Percentiles rank a stretch among this genome's conserved stretches.
Evolutionary conservation across 2,329 filamentous ascomycete genomes (phyloP).

Genomic region (Aspergillus transmontanensis): DNA sequence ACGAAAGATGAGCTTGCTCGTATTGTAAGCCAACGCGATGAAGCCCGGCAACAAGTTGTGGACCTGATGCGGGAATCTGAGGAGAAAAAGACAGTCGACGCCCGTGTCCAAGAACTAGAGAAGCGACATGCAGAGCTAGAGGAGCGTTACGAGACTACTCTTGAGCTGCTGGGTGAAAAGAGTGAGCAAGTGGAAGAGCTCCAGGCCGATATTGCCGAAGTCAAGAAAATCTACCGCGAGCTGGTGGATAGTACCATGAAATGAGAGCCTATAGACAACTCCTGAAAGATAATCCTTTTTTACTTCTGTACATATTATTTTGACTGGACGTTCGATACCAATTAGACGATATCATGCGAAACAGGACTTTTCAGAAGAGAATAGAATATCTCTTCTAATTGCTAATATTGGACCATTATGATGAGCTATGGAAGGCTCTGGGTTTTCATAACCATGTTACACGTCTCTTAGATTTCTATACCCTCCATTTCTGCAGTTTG

Average conservation of each 20-base stretch:
- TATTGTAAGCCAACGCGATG: slow-evolving; percentile 82
- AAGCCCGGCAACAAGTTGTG: slow-evolving; percentile 90
- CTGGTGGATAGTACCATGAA: slow-evolving; percentile 82
- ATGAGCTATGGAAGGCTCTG: neutral
- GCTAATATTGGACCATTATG: neutral
- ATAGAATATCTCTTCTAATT: slow-evolving; percentile 5
- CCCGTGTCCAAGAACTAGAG: slow-evolving; percentile 67
- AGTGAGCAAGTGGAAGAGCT: slow-evolving; percentile 93
- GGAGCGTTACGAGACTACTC: slow-evolving; percentile 80
- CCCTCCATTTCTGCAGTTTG: slow-evolving; percentile 82
- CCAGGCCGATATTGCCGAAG: slow-evolving; percentile 81
- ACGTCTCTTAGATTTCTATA: slow-evolving; percentile 56
- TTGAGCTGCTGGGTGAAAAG: slow-evolving; percentile 96
- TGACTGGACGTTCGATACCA: neutral
- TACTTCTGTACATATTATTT: slow-evolving; percentile 14
- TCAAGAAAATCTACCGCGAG: slow-evolving; percentile 96
- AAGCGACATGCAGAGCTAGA: slow-evolving; percentile 69
- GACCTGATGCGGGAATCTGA: slow-evolving; percentile 85
- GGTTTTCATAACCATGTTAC: neutral
- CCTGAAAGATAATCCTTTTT: neutral
- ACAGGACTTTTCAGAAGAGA: slow-evolving; percentile 8
- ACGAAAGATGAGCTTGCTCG: slow-evolving; percentile 82
- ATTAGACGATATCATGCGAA: slow-evolving; percentile 19
- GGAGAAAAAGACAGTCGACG: slow-evolving; percentile 62
- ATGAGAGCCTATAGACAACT: slow-evolving; percentile 40